phyloP scores from a whole-genome alignment of 768 basidiomycete genomes.

The Boletus tomentosulus region DNA sequence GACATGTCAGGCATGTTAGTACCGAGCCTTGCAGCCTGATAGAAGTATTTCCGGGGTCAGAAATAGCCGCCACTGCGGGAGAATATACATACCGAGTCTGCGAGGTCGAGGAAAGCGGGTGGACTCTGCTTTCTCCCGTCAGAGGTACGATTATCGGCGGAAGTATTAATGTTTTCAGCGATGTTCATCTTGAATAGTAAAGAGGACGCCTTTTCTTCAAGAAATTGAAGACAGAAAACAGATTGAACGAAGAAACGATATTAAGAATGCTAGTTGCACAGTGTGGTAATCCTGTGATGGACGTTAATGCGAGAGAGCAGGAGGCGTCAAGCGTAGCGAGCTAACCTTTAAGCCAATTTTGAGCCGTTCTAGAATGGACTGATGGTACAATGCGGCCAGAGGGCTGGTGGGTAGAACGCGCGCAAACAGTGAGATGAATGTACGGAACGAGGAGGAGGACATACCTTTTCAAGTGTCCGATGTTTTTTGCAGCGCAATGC shows the following conservation, averaged over 20 bases:
- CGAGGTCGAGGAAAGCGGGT: constrained; percentile 89
- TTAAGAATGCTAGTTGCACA: constrained; percentile 66
- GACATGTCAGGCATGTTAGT: constrained; percentile 85
- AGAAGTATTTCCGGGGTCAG: background rate
- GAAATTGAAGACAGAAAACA: constrained; percentile 50
- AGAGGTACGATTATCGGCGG: constrained; percentile 66
- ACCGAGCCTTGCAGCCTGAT: constrained; percentile 75
- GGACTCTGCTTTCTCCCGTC: constrained; percentile 83
- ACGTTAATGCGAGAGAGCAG: constrained; percentile 22
- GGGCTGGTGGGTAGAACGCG: constrained; percentile 33
- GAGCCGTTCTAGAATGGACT: constrained; percentile 73
- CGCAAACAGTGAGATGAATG: constrained; percentile 4
- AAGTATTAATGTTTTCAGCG: constrained; percentile 65
- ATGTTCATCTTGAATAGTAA: constrained; percentile 61
- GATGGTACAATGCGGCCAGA: constrained; percentile 74
- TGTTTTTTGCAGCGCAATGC: constrained; percentile 29
- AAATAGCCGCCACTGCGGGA: constrained; percentile 7
- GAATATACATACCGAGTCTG: constrained; percentile 74
- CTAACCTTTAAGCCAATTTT: constrained; percentile 70
- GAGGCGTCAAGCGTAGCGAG: constrained; percentile 11
- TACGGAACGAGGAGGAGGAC: constrained; percentile 19
- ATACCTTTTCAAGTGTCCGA: constrained; percentile 42
- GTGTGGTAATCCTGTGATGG: constrained; percentile 49
- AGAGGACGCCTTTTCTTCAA: constrained; percentile 49
- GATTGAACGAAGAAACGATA: constrained; percentile 44